Evolutionary conservation across 108 stramenopile genomes (phyloP).

Genomic region (Schizochytrium sp.): DNA sequence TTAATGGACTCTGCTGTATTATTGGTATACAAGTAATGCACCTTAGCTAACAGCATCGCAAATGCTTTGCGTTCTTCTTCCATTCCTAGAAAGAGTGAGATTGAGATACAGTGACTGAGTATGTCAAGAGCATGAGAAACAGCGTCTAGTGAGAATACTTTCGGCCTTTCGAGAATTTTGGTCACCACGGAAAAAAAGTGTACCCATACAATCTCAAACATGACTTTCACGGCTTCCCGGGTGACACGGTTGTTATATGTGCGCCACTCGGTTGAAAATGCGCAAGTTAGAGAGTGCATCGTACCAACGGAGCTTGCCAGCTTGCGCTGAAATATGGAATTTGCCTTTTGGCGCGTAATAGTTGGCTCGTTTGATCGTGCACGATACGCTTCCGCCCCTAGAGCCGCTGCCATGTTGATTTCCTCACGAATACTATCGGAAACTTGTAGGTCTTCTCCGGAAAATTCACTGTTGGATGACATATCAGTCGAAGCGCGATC

Average conservation of each 20-base stretch:
- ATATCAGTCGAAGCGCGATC: constrained; percentile 13
- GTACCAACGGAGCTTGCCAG: neutral
- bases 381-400: no score
- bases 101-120: neutral
- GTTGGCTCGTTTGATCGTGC: neutral
- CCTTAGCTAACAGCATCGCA: constrained; percentile 38
- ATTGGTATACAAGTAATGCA: constrained; percentile 45
- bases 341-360: neutral
- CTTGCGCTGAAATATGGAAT: constrained; percentile 44
- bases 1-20: no score
- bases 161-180: constrained; percentile 52
- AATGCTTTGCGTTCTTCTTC: constrained; percentile 57
- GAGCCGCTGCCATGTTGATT: neutral
- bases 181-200: constrained; percentile 59
- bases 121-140: constrained; percentile 54
- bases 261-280: constrained; percentile 8
- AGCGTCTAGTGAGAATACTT: constrained; percentile 18
- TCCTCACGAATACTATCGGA: neutral
- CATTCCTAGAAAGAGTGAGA: constrained; percentile 59
- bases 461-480: neutral
- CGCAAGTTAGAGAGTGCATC: neutral
- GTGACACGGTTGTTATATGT: neutral
- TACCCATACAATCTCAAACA: constrained; percentile 52
- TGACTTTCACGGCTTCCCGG: constrained; percentile 24
- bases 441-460: neutral